These are phyloP conservation scores for Cystoisospora suis DNA, from an alignment of 169 alveolate genomes.

Conservation along the genomic window DNA sequence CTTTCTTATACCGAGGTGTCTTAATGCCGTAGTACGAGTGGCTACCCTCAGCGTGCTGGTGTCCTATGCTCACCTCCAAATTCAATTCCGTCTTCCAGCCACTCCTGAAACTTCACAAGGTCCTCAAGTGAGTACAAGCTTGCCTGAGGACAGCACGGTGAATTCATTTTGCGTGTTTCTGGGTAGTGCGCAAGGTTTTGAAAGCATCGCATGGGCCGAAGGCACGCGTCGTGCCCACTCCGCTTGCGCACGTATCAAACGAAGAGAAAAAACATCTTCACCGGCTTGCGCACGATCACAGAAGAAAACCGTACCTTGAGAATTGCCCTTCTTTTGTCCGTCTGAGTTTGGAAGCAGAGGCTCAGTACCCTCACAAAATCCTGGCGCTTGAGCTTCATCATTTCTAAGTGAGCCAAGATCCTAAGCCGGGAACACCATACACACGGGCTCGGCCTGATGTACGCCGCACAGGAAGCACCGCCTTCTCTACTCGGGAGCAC, in stretches of 20 bases:
- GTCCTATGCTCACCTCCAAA: background rate
- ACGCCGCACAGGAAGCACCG: background rate
- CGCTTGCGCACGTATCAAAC: no score
- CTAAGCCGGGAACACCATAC: background rate
- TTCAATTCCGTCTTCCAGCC: slow-evolving; percentile 27
- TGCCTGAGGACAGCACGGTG: slow-evolving; percentile 2
- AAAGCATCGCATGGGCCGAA: no score
- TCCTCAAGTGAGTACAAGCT: background rate
- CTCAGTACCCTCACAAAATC: slow-evolving; percentile 30
- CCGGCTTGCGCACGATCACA: no score
- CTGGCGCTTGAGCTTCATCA: slow-evolving; percentile 30
- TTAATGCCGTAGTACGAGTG: no score
- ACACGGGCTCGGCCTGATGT: background rate
- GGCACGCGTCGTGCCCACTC: no score
- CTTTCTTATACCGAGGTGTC: no score
- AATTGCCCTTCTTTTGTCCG: slow-evolving; percentile 28
- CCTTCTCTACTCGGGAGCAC: no score
- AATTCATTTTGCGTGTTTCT: no score
- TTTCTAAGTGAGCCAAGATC: slow-evolving; percentile 24
- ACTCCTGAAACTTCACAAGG: slow-evolving; percentile 3
- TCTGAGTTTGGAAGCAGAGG: slow-evolving; percentile 9
- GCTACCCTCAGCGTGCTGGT: no score
- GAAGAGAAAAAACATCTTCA: no score
- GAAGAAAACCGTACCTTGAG: background rate
- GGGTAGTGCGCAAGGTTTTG: no score